Evolutionary conservation across 345 rosid genomes (phyloP).

Genomic region (Luvunga scandens): DNA sequence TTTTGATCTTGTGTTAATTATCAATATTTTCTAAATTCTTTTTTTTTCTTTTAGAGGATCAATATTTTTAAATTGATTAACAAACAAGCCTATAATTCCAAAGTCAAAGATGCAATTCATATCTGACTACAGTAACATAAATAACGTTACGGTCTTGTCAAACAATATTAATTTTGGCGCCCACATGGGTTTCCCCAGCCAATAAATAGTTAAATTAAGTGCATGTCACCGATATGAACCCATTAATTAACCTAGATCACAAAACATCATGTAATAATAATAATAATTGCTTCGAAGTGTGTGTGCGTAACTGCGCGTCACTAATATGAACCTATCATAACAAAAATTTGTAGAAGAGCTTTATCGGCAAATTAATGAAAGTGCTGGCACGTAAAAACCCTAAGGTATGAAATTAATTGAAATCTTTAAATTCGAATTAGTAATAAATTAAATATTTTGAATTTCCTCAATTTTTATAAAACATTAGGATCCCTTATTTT

Average conservation of each 20-base stretch:
- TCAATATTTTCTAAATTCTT: no score
- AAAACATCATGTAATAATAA: not conserved
- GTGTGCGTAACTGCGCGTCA: not conserved
- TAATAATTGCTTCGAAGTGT: not conserved
- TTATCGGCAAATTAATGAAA: not conserved
- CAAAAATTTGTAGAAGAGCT: no score
- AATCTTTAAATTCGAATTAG: no score
- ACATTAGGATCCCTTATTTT: no score
- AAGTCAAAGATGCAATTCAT: slow-evolving; percentile 19
- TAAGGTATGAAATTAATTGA: no score
- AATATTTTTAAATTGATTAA: not conserved
- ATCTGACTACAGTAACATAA: not conserved
- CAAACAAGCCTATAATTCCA: not conserved
- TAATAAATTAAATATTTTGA: no score
- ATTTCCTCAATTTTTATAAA: no score
- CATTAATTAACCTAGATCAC: not conserved
- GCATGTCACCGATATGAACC: not conserved
- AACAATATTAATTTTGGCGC: not conserved
- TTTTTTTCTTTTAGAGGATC: no score
- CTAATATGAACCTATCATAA: not conserved
- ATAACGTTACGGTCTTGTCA: not conserved
- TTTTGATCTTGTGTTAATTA: not conserved
- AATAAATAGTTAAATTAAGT: not conserved
- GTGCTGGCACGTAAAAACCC: not conserved
- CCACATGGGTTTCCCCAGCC: slow-evolving; percentile 1